Percentiles rank a stretch among this genome's conserved stretches.
Conservation (phyloP, 306 rosid species). For the Gleditsia sinensis region DNA sequence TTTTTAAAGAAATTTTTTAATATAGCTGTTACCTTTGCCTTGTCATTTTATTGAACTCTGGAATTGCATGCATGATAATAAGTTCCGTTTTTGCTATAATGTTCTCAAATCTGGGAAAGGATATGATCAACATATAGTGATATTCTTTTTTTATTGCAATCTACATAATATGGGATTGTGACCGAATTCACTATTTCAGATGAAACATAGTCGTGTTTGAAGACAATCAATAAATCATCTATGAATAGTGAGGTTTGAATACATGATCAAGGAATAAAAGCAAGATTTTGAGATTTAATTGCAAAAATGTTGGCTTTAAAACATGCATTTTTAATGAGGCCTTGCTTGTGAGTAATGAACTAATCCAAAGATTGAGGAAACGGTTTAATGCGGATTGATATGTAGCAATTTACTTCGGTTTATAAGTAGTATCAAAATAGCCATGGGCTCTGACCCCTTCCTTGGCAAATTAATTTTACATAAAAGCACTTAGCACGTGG, state of each 20-base stretch:
- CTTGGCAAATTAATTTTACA: not conserved
- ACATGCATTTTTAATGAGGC: not conserved
- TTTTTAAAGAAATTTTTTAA: not conserved
- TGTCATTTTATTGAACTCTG: not conserved
- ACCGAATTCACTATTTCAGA: too few species aligned
- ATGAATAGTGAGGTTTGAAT: too few species aligned
- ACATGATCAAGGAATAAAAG: not conserved
- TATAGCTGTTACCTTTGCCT: not conserved
- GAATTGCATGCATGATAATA: not conserved
- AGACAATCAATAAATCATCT: too few species aligned
- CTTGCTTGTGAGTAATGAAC: not conserved
- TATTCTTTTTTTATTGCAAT: not conserved
- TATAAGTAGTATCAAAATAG: not conserved
- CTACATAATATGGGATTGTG: not conserved
- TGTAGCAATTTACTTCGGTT: not conserved
- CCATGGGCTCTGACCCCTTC: not conserved
- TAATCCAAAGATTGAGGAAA: not conserved
- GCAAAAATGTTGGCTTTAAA: not conserved
- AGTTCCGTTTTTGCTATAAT: too few species aligned
- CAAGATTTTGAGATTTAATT: not conserved
- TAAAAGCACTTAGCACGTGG: not conserved
- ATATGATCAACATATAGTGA: not conserved
- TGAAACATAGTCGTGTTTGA: too few species aligned
- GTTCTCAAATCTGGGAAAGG: constrained; percentile 9
- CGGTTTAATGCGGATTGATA: not conserved